Evolutionary conservation across 768 basidiomycete genomes (phyloP).

Genomic region (Pleurotus cornucopiae): DNA sequence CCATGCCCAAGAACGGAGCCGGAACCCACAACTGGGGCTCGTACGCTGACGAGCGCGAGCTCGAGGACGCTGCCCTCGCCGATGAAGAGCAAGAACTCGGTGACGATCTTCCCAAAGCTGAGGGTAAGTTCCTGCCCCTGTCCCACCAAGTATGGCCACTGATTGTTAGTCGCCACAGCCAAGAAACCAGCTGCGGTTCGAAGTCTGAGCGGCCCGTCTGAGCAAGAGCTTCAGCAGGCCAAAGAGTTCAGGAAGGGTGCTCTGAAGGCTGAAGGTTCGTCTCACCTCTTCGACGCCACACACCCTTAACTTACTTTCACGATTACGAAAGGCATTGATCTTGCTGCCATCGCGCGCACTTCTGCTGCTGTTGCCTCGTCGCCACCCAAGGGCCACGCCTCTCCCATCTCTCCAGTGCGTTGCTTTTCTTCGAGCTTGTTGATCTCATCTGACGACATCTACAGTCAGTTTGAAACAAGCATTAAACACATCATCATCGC

Average conservation of each 20-base stretch:
- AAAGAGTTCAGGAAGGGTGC: conserved; percentile 68
- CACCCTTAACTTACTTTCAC: not conserved
- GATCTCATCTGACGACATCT: not conserved
- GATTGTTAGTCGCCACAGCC: conserved; percentile 15
- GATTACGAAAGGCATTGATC: conserved; percentile 40
- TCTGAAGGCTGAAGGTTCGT: conserved; percentile 56
- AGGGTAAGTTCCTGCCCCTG: conserved; percentile 5
- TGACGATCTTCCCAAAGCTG: conserved; percentile 18
- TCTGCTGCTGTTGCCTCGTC: conserved; percentile 66
- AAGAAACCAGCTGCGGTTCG: conserved; percentile 25
- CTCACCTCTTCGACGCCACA: not conserved
- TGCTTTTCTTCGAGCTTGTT: no score
- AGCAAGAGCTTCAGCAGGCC: conserved; percentile 65
- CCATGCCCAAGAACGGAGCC: conserved; percentile 72
- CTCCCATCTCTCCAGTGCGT: conserved; percentile 1
- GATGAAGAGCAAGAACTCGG: conserved; percentile 54
- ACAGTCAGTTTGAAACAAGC: not conserved
- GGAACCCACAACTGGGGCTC: conserved; percentile 88
- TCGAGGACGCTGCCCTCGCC: conserved; percentile 51
- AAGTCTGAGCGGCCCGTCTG: conserved; percentile 41
- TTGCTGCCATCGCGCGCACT: conserved; percentile 79
- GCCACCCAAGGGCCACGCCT: conserved; percentile 24
- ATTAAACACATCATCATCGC: no score
- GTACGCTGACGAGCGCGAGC: conserved; percentile 55
- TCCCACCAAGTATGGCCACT: not conserved